Evolutionary conservation across 108 stramenopile genomes (phyloP), one percentile per base, ranked within the genome.

Genomic region (Cyclotella cryptica): DNA sequence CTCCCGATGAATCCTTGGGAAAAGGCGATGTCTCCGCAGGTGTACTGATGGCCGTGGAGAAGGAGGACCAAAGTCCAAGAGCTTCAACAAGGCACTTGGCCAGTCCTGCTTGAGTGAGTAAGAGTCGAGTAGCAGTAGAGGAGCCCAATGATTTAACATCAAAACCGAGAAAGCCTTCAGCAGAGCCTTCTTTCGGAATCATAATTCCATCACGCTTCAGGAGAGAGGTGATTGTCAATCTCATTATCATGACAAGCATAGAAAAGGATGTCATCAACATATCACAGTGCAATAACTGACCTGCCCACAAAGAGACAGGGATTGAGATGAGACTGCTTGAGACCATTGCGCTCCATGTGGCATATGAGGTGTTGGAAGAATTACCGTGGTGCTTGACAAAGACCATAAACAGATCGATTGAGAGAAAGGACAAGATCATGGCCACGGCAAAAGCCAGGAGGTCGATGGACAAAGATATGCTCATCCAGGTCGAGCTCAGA

Each of bases 261-360:
- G n/a, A n/a, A n/a, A n/a, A n/a, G n/a, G n/a, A n/a, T n/a, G n/a
- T n/a, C n/a, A n/a, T n/a, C n/a, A 9, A 19, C 11, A 22, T n/a
- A 55, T 10, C 61, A 5, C 1, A 87, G 44, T 11, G 75, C 42
- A 6, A 87, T 68, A 3, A 84, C 35, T 1, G 62, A 54, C 0
- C 39, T 13, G 0, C 41, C 42, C 18, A 77, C 14, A 24, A 87
- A 82, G 35, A 89, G 61, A 47, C 88, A 89, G 21, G 81, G 85
- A 61, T 88, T 85, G 18, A 55, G 15, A 1, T 51, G 22, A 10
- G 73, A 59, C 22, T 71, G 62, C 75, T 55, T 35, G 59, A 81
- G 24, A 52, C 43, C 46, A 61, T 46, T 24, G 10, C 63, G 46
- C n/a, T 30, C 41, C 11, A 87, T 66, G n/a, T 54, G 61, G 0